A percentile compares a stretch with the other conserved stretches of the same genome.
Conservation (phyloP, 1,139 yeast genomes). For the Maudiozyma humilis region DNA sequence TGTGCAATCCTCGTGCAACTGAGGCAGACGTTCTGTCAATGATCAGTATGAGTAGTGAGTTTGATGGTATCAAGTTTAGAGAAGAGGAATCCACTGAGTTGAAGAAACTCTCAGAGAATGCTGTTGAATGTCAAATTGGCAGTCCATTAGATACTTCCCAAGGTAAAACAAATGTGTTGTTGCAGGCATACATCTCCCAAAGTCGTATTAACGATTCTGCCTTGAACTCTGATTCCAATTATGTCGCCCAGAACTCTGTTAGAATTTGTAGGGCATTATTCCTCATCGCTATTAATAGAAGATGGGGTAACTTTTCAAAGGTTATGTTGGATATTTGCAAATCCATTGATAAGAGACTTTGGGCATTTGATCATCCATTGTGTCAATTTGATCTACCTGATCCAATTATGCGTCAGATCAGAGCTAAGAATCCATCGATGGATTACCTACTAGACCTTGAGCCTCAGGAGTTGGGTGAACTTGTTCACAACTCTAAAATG, state of each 20-base stretch:
- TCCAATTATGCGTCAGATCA: slow-evolving; percentile 53
- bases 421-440: slow-evolving; percentile 58
- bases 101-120: slow-evolving; percentile 48
- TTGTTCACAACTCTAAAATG: slow-evolving; percentile 72
- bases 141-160: slow-evolving; percentile 69
- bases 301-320: slow-evolving; percentile 80
- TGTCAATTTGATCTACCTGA: slow-evolving; percentile 77
- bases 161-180: slow-evolving; percentile 78
- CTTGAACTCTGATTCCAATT: slow-evolving; percentile 74
- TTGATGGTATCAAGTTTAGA: slow-evolving; percentile 80
- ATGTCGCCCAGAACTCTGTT: slow-evolving; percentile 92
- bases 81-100: slow-evolving; percentile 81
- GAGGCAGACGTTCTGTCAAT: slow-evolving; percentile 89
- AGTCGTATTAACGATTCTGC: slow-evolving; percentile 70
- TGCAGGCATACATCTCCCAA: slow-evolving; percentile 83
- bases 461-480: slow-evolving; percentile 72
- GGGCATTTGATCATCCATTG: slow-evolving; percentile 91
- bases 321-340: slow-evolving; percentile 75
- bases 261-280: slow-evolving; percentile 89
- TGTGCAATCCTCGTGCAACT: slow-evolving; percentile 76
- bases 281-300: slow-evolving; percentile 71
- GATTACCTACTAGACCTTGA: slow-evolving; percentile 68
- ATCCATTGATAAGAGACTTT: slow-evolving; percentile 70
- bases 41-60: slow-evolving; percentile 89
- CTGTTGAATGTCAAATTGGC: slow-evolving; percentile 74